Base-by-base conservation (phyloP, 2,329 filamentous ascomycete genomes). In the Neofusicoccum parvum region DNA sequence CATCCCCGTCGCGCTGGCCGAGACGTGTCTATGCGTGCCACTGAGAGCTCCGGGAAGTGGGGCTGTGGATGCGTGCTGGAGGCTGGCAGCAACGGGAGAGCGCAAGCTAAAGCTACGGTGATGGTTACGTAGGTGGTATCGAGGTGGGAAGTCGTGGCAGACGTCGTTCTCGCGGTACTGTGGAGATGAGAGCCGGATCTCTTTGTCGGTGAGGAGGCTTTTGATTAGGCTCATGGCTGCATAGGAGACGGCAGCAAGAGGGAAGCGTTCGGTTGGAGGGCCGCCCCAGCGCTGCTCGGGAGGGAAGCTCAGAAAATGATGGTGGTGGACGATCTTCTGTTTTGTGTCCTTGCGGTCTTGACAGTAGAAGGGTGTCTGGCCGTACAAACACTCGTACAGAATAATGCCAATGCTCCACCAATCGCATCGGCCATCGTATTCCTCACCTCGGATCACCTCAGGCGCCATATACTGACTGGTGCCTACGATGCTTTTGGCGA, bases 381-480 rank as follows among this genome's bases (percentile, higher is more conserved):
- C 94, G 75, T 95, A 98, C 1, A 98, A 82, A 72, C 94, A 97
- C 84, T 98, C 94, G 73, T 92, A 98, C 65, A 98, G 79, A 73
- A 98, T 97, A 74, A 98, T 88, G 62, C 93, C 94, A 71, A 98
- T 87, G 79, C 94, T 97, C 94, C 92, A 98, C 92, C 87, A 98
- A 79, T 98, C 94, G 79, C 94, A 98, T 73, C 94, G 86, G 36
- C 92, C 94, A 78, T 98, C 95, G 76, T 98, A 98, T 43, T 85
- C 80, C 56, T 92, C 86, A 34, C 94, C 92, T 69, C 86, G 83
- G 66, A 97, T 89, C 17, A 98, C 92, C 80, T 98, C 95, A 1
- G 94, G 94, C 0, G 95, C 94, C 95, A 97, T 98, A 80, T 98
- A 98, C 75, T 97, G 94, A 75, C 93, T 97, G 2, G 95, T 98